phyloP scores from a whole-genome alignment of 768 basidiomycete species.

The Lentinula edodes region DNA sequence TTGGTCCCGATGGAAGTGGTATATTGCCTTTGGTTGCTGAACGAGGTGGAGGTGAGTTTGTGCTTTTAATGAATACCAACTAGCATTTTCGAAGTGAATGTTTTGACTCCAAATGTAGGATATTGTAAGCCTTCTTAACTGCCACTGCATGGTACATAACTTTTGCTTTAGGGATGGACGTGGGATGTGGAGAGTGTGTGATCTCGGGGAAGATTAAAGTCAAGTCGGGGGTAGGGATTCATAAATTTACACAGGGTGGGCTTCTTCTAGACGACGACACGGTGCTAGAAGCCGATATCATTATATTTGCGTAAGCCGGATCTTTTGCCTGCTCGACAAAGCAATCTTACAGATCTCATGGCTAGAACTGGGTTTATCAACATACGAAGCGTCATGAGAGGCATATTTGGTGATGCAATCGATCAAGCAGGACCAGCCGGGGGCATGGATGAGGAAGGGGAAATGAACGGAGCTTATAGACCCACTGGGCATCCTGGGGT shows the following conservation, averaged over 20 bases:
- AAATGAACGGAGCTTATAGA: constrained; percentile 20
- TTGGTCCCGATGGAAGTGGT: constrained; percentile 28
- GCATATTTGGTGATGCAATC: constrained; percentile 21
- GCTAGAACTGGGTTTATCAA: constrained; percentile 21
- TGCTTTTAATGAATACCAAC: background rate
- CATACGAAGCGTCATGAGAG: constrained; percentile 16
- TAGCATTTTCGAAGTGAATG: background rate
- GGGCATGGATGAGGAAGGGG: constrained; percentile 26
- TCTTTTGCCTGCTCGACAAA: background rate
- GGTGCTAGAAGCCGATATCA: constrained; percentile 34
- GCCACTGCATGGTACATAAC: background rate
- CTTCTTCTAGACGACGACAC: constrained; percentile 33
- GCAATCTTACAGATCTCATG: background rate
- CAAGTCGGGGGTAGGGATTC: constrained; percentile 46
- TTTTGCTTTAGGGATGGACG: constrained; percentile 28
- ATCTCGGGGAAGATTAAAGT: constrained; percentile 51
- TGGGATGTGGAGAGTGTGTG: constrained; percentile 47
- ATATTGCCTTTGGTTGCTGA: constrained; percentile 21
- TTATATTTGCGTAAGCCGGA: constrained; percentile 36
- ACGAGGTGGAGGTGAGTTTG: constrained; percentile 24
- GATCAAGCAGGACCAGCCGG: constrained; percentile 16
- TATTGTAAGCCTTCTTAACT: constrained; percentile 8
- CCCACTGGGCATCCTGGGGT: constrained; percentile 27
- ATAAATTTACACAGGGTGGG: constrained; percentile 24
- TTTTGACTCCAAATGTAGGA: background rate